Evolutionary conservation across 2,329 filamentous ascomycete genomes (phyloP).

Genomic region (Chaetomiaceae sp.): DNA sequence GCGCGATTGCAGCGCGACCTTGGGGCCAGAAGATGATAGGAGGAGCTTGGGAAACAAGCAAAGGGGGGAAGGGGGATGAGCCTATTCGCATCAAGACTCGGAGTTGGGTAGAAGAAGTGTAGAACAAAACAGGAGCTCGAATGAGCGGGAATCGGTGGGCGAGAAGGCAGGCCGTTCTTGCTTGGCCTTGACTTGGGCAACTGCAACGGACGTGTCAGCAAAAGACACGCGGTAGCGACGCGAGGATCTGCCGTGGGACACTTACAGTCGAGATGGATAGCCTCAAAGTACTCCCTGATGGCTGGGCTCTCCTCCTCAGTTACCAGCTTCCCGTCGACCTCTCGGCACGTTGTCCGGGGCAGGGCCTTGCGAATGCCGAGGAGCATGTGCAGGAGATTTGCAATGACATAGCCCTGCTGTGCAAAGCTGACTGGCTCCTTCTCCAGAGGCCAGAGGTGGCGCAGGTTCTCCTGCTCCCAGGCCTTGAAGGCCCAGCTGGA

Average conservation of each 20-base stretch:
- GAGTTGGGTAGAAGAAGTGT: conserved; percentile 33
- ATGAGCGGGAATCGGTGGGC: conserved; percentile 40
- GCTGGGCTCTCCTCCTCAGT: conserved; percentile 42
- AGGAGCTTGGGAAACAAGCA: no score
- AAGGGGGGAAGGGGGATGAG: no score
- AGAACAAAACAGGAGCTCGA: conserved; percentile 41
- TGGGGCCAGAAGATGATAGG: no score
- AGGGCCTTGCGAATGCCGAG: conserved; percentile 54
- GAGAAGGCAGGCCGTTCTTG: conserved; percentile 48
- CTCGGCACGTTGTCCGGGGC: conserved; percentile 43
- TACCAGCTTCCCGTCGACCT: conserved; percentile 43
- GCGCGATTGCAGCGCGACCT: no score
- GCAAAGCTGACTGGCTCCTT: conserved; percentile 51
- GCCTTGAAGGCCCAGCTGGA: conserved; percentile 63
- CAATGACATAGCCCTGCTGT: conserved; percentile 53
- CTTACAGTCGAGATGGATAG: conserved; percentile 53
- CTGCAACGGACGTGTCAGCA: conserved; percentile 22
- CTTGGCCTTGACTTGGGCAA: conserved; percentile 37
- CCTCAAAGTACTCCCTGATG: conserved; percentile 48
- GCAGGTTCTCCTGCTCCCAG: conserved; percentile 57
- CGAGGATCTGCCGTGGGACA: conserved; percentile 9
- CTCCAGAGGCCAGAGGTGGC: conserved; percentile 56
- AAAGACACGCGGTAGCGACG: not conserved
- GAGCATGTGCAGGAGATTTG: conserved; percentile 55
- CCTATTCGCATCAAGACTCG: conserved; percentile 16